Conservation (phyloP, 2,329 filamentous ascomycete genomes). For the Ophiosphaerella korrae region DNA sequence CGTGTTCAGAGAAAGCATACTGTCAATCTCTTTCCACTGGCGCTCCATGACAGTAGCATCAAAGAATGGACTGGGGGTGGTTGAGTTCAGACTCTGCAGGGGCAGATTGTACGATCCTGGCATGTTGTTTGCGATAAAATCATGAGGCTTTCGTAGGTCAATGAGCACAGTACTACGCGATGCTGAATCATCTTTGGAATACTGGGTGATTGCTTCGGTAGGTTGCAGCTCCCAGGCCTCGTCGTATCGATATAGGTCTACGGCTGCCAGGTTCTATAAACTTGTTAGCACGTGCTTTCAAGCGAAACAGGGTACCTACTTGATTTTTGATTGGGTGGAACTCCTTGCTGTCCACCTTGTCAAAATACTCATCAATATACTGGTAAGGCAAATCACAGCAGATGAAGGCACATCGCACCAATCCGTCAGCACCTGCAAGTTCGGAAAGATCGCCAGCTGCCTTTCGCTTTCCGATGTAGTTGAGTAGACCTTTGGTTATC, state of each 20-base stretch:
- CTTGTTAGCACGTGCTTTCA: neutral
- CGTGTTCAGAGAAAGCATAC: constrained; percentile 19
- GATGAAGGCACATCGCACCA: constrained; percentile 51
- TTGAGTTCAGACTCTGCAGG: constrained; percentile 16
- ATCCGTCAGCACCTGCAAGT: constrained; percentile 10
- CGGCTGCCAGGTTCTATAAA: constrained; percentile 18
- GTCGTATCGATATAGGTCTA: constrained; percentile 28
- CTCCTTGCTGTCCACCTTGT: constrained; percentile 54
- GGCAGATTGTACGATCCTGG: constrained; percentile 27
- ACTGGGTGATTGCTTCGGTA: constrained; percentile 12
- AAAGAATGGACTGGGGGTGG: constrained; percentile 18
- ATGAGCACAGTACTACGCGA: constrained; percentile 8
- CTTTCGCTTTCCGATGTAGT: constrained; percentile 18
- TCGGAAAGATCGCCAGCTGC: constrained; percentile 13
- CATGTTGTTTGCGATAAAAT: constrained; percentile 21
- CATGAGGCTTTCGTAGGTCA: constrained; percentile 23
- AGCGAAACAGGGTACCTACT: constrained; percentile 1
- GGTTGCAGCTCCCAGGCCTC: constrained; percentile 27
- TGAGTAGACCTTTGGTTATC: constrained; percentile 19
- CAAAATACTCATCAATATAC: constrained; percentile 65
- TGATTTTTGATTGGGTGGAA: constrained; percentile 25
- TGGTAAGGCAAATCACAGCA: constrained; percentile 69
- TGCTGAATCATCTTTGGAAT: constrained; percentile 2
- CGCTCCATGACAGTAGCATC: constrained; percentile 19
- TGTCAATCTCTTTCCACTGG: constrained; percentile 26